Conservation (phyloP, 192 early-diverging fungal genomes). For the Backusella parvicylindrica region DNA sequence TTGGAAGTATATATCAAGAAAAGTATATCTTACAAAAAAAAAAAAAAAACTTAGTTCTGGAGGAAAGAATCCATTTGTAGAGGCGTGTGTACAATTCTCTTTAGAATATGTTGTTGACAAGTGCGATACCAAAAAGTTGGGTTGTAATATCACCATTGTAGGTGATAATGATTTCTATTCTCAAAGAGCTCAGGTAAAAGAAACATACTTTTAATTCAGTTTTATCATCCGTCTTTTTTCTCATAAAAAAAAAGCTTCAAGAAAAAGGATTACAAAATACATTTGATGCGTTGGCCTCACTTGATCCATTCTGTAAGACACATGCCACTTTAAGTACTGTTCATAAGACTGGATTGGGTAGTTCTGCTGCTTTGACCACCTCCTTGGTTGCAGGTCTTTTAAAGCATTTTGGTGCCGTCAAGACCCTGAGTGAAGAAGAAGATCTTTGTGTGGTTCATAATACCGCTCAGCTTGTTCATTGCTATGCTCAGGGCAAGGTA, state of each 20-base stretch:
- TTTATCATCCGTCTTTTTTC: neutral
- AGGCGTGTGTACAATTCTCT: conserved; percentile 47
- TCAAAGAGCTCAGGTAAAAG: conserved; percentile 74
- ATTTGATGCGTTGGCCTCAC: neutral
- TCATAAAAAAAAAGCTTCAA: neutral
- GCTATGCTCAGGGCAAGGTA: conserved; percentile 97
- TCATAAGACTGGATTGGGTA: conserved; percentile 95
- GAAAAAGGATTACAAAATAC: conserved; percentile 7
- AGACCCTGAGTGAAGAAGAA: neutral
- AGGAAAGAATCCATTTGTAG: conserved; percentile 63
- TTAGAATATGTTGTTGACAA: conserved; percentile 39
- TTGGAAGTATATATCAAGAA: no score
- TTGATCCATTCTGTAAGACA: conserved; percentile 55
- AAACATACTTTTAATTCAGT: neutral
- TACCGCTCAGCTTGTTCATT: conserved; percentile 88
- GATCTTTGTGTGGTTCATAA: conserved; percentile 73
- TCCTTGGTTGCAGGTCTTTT: conserved; percentile 82
- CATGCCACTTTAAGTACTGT: conserved; percentile 65
- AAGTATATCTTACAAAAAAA: no score
- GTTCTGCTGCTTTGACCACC: conserved; percentile 94
- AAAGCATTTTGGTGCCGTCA: conserved; percentile 63
- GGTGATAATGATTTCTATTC: conserved; percentile 99
- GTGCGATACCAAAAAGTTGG: conserved; percentile 16
- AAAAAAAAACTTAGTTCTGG: neutral
- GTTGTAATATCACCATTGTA: conserved; percentile 72